Base-by-base conservation (phyloP, 2,329 filamentous ascomycete genomes). In the Monilinia vaccinii-corymbosi region DNA sequence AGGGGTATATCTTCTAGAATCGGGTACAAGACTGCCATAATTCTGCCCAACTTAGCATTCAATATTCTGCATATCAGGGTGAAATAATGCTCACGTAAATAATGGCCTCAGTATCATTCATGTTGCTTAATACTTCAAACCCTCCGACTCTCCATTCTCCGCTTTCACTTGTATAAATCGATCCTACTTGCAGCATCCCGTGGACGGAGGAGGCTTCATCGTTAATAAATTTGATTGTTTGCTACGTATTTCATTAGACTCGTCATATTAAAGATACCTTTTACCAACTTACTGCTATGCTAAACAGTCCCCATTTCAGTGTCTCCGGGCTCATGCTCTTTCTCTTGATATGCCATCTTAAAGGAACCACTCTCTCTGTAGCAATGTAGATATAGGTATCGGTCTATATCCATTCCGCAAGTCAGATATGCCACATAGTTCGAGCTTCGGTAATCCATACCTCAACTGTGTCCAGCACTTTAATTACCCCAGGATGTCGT, bases 111-210 rank as follows among this genome's bases (percentile, higher is more conserved):
- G 97, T 92, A 60, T 97, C 94, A 70, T 97, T 97, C 76, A 97
- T 86, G 42, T 88, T 97, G 75, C 92, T 97, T 61, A 97, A 74
- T 6, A 96, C 82, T 66, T 99, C 94, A 67, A 99, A 96, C 0
- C 94, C 94, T 23, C 88, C 92, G 2, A 99, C 77, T 71, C 95
- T 97, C 94, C 94, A 99, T 75, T 99, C 94, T 61, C 94, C 94
- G 70, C 94, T 97, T 71, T 97, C 93, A 62, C 91, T 91, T 4
- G 90, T 94, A 74, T 92, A 99, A 65, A 99, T 81, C 0, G 93
- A 96, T 0, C 89, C 88, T 23, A 89, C 88, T 63, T 89, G 86
- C 56, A 99, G 78, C 68, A 84, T 90, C 52, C 92, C 94, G 69
- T 99, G 94, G 56, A 99, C 88, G 0, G 92, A 97, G 2, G 87